Base-by-base conservation (phyloP, 2,329 filamentous ascomycete genomes). In the Verticillium alfalfae region DNA sequence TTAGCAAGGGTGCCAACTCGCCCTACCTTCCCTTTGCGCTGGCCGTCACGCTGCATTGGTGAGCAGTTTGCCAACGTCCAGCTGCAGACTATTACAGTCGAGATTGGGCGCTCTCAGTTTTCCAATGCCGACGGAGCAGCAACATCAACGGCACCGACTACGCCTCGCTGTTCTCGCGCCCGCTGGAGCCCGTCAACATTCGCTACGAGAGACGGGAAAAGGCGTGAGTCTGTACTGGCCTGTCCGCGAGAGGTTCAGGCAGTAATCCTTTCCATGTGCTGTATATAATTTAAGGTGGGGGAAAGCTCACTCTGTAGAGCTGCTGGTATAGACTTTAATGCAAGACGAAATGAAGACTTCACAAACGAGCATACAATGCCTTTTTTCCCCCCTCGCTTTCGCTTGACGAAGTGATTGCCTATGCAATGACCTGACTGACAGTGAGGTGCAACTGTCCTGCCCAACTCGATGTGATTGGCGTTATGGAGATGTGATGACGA, bases 21-120 rank as follows among this genome's bases (percentile, higher is more conserved):
- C 93, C 94, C 0, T 98, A 97, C 75, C 85, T 98, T 57, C 94
- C 94, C 2, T 98, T 98, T 72, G 94, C 62, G 94, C 93, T 36
- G 94, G 94, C 52, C 84, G 94, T 67, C 94, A 98, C 84, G 94
- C 67, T 98, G 94, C 78, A 97, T 98, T 71, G 94, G 94, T 67
- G 94, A 98, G 82, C 92, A 97, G 71, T 98, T 97, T 75, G 94
- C 94, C 68, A 96, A 96, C 73, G 83, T 96, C 62, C 94, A 98
- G 78, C 81, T 98, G 65, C 89, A 93, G 73, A 93, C 92, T 55
- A 96, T 98, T 67, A 80, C 89, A 13, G 92, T 88, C 58, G 88
- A 87, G 62, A 79, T 93, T 66, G 90, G 96, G 49, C 84, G 92
- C 58, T n/a, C 74, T 87, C 60, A 92, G 79, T 86, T 97, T 73